Evolutionary conservation across 1,139 yeast species (phyloP), one percentile per base, ranked within the genome.

Genomic region (Geotrichum phurueaensis): DNA sequence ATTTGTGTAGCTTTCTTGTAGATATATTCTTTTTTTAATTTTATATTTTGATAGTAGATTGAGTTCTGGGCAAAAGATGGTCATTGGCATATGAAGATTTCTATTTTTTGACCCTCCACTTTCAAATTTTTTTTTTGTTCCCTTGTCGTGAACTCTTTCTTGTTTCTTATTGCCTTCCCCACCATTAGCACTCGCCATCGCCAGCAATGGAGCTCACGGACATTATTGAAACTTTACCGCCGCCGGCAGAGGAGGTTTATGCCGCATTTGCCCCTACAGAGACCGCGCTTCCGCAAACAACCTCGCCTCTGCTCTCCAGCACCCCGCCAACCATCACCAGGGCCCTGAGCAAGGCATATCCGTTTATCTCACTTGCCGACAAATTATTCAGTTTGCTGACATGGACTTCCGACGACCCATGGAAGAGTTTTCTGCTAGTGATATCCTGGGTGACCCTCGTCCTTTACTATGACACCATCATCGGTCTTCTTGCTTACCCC

Each of bases 281-380:
- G 20, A 66, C 70, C 31, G 66, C 68, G 27, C 64, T 71, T 15
- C 75, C 75, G n/a, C 72, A 69, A 56, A 73, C 73, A 57, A 70
- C 76, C n/a, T 71, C 78, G 31, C 76, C 78, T 52, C 65, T 76
- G 59, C 71, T 77, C 39, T 70, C 74, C 13, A 70, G 75, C 23
- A 92, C 99, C 0, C 98, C 99, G 1, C 96, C 97, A 3, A 84
- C 92, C 0, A 92, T 92, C 15, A 86, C 96, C 36, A 88, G 88
- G 68, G 89, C 96, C 4, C 79, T 92, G 60, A 83, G 91, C 57
- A 82, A 84, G 65, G 84, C 96, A 9, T 91, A 92, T 71, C 97
- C 97, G 2, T 88, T 89, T 69, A 78, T 92, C 56, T 79, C 88
- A 53, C 81, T 89, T 4, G 83, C 85, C 12, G 90, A 91, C 72